phyloP scores from a whole-genome alignment of 2,329 filamentous ascomycete genomes.

The Sarocladiaceae sp. region DNA sequence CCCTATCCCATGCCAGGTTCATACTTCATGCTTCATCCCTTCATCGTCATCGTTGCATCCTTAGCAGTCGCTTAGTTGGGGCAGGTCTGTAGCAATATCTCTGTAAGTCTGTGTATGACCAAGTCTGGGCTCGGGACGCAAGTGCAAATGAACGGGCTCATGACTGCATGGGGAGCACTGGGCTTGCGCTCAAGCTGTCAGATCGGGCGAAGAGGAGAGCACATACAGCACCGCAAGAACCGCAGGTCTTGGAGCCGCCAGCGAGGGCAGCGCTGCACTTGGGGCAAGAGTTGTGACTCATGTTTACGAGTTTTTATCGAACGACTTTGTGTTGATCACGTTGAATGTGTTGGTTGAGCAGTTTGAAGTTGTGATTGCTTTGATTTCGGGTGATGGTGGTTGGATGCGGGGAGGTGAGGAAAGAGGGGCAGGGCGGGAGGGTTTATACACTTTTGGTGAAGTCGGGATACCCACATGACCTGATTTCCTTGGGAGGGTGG shows the following conservation, averaged over 20 bases:
- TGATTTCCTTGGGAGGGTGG: too few relatives aligned
- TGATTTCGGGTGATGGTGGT: constrained; percentile 4
- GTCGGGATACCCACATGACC: background rate
- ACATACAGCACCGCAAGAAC: constrained; percentile 51
- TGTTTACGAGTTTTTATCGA: background rate
- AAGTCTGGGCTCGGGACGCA: too few relatives aligned
- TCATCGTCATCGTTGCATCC: constrained; percentile 4
- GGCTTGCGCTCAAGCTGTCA: too few relatives aligned
- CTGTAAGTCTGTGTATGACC: too few relatives aligned
- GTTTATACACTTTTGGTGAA: constrained; percentile 4
- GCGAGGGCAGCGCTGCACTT: constrained; percentile 48
- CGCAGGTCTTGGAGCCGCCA: constrained; percentile 47
- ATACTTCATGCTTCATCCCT: constrained; percentile 5
- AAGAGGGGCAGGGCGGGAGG: constrained; percentile 4
- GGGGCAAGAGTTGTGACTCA: constrained; percentile 41
- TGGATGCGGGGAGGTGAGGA: constrained; percentile 2
- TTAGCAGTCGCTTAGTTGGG: constrained; percentile 23
- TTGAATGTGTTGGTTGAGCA: background rate
- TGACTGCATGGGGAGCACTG: too few relatives aligned
- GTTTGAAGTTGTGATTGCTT: constrained; percentile 4
- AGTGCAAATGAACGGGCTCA: too few relatives aligned
- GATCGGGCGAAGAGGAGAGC: background rate
- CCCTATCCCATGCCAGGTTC: too few relatives aligned
- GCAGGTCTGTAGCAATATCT: constrained; percentile 26
- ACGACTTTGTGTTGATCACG: background rate